Conservation (phyloP, 2,329 filamentous ascomycete species). For the Sarocladium oryzae region DNA sequence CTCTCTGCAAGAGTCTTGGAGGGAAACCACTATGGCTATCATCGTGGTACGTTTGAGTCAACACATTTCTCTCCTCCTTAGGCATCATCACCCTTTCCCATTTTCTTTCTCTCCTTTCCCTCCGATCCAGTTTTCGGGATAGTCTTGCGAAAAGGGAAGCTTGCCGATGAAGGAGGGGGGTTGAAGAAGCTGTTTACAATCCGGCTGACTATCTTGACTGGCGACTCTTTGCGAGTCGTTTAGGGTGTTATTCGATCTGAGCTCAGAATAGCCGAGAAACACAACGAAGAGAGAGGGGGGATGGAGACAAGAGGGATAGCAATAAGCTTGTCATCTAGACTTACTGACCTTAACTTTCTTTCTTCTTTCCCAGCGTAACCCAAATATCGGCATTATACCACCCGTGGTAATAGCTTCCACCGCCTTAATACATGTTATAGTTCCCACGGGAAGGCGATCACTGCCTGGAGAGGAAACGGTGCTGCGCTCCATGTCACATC, state of each 20-base stretch:
- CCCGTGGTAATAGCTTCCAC: neutral
- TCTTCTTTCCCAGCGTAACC: neutral
- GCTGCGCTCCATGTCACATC: neutral
- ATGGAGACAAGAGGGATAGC: too few species aligned
- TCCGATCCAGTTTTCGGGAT: neutral
- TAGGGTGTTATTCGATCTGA: constrained; percentile 4
- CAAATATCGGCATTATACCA: neutral
- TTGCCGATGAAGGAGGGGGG: too few species aligned
- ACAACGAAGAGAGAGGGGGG: too few species aligned
- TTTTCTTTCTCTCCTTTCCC: neutral
- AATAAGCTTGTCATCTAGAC: neutral
- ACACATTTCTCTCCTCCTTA: too few species aligned
- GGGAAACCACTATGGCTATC: constrained; percentile 48
- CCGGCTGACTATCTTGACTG: neutral
- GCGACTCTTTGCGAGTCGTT: neutral
- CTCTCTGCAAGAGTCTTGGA: constrained; percentile 55
- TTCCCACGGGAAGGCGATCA: neutral
- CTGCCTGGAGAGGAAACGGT: neutral
- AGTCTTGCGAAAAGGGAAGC: neutral
- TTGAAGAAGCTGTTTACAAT: too few species aligned
- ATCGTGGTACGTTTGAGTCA: constrained; percentile 52
- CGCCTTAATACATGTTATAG: too few species aligned
- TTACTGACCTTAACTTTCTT: neutral
- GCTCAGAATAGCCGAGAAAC: neutral
- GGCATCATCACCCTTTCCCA: too few species aligned